Conservation (phyloP, 179 eudicot species). For the Silene coronaria region DNA sequence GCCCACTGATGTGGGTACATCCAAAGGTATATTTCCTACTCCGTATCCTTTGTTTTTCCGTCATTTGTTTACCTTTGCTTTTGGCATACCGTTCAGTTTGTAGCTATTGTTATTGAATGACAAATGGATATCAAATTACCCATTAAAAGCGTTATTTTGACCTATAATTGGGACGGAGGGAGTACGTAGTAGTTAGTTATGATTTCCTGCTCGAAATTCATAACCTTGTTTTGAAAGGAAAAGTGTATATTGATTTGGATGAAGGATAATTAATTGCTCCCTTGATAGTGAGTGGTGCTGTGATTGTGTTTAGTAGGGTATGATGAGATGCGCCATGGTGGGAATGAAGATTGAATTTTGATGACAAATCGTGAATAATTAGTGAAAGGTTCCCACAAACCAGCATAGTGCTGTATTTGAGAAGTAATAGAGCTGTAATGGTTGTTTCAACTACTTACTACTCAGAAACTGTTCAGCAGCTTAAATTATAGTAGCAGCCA, state of each 20-base stretch:
- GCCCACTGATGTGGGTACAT: slow-evolving; percentile 24
- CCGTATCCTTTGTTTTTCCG: not conserved
- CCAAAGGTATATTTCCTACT: slow-evolving; percentile 37
- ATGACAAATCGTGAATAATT: too few relatives aligned
- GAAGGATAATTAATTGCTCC: not conserved
- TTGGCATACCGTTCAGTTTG: too few relatives aligned
- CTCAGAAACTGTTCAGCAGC: not conserved
- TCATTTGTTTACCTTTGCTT: not conserved
- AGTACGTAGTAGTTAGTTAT: too few relatives aligned
- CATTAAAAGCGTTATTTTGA: not conserved
- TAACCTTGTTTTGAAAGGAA: too few relatives aligned
- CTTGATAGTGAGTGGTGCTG: not conserved
- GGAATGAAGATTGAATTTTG: too few relatives aligned
- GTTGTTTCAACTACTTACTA: not conserved
- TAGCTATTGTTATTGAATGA: too few relatives aligned
- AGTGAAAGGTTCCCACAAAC: too few relatives aligned
- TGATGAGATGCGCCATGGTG: too few relatives aligned
- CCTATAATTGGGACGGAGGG: too few relatives aligned
- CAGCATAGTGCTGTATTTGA: not conserved
- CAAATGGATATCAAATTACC: not conserved
- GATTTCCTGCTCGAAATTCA: too few relatives aligned
- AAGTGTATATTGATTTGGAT: not conserved
- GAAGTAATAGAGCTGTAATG: not conserved
- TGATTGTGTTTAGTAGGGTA: too few relatives aligned
- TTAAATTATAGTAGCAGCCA: not conserved